A percentile compares a stretch with the other conserved stretches of the same genome.
phyloP scores from a whole-genome alignment of 108 stramenopile genomes.

The Licmophora abbreviata region DNA sequence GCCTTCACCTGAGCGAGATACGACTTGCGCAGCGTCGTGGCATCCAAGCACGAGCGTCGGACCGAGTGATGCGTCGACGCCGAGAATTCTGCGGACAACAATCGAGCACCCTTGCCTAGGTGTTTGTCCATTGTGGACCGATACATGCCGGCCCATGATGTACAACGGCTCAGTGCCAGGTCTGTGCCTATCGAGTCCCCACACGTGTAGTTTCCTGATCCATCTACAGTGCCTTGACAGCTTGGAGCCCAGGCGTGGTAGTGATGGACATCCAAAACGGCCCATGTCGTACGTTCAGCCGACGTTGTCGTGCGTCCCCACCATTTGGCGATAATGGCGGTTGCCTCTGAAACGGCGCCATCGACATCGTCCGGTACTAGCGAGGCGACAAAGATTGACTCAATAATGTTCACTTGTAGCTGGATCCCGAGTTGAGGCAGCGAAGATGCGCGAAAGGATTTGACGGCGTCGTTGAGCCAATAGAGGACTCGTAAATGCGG shows the following conservation, averaged over 20 bases:
- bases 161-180: slow-evolving; percentile 30
- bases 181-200: slow-evolving; percentile 20
- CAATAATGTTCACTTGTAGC: slow-evolving; percentile 63
- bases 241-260: slow-evolving; percentile 62
- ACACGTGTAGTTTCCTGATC: slow-evolving; percentile 45
- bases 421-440: slow-evolving; percentile 50
- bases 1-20: slow-evolving; percentile 40
- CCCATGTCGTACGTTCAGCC: slow-evolving; percentile 53
- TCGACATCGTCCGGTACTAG: too few species aligned
- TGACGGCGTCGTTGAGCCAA: slow-evolving; percentile 62
- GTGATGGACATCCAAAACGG: slow-evolving; percentile 70
- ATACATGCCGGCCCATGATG: slow-evolving; percentile 40
- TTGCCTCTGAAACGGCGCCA: slow-evolving; percentile 19
- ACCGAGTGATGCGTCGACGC: slow-evolving; percentile 65
- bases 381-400: too few species aligned
- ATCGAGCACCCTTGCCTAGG: slow-evolving; percentile 32
- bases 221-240: slow-evolving; percentile 60
- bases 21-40: slow-evolving; percentile 33
- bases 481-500: slow-evolving; percentile 59
- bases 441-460: slow-evolving; percentile 50
- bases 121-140: slow-evolving; percentile 37
- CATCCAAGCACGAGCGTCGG: slow-evolving; percentile 58
- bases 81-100: slow-evolving; percentile 67
- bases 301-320: slow-evolving; percentile 47
- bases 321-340: slow-evolving; percentile 42